Percentiles rank a stretch among this genome's conserved stretches.
phyloP scores from a whole-genome alignment of 163 green algal genomes.

The Chlamydomonas reinhardtii region DNA sequence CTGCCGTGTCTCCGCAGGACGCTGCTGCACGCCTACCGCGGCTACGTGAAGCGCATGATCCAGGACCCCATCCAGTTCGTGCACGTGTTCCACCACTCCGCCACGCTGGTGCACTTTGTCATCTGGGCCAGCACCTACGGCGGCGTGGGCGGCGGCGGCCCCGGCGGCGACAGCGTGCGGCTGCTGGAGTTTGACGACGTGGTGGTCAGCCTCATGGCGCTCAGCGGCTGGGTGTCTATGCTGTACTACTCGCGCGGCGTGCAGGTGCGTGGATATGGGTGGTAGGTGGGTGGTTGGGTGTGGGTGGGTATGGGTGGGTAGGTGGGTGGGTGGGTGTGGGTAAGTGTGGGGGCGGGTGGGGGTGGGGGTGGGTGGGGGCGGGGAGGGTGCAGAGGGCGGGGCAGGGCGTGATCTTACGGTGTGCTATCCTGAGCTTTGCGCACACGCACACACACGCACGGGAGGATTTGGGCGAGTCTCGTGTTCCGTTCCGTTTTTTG shows the following conservation, averaged over 20 bases:
- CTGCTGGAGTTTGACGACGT: slow-evolving; percentile 70
- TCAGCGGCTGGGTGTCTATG: slow-evolving; percentile 64
- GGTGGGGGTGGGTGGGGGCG: no score
- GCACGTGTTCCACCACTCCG: slow-evolving; percentile 62
- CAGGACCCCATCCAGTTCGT: slow-evolving; percentile 69
- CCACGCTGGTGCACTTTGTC: slow-evolving; percentile 69
- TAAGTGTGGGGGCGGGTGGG: no score
- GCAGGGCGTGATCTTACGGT: no score
- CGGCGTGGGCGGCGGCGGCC: slow-evolving; percentile 28
- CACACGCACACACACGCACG: no score
- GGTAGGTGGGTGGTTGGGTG: neutral
- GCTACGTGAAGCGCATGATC: slow-evolving; percentile 57
- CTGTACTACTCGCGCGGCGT: slow-evolving; percentile 62
- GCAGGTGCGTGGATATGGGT: slow-evolving; percentile 13
- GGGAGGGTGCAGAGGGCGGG: no score
- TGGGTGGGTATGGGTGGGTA: neutral
- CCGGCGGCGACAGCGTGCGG: slow-evolving; percentile 7
- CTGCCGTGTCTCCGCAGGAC: slow-evolving; percentile 3
- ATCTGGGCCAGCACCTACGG: slow-evolving; percentile 53
- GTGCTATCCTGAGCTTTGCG: no score
- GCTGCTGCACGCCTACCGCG: slow-evolving; percentile 50
- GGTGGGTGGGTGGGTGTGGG: neutral
- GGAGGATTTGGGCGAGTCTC: no score
- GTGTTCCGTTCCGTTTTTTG: no score
- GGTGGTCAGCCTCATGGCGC: slow-evolving; percentile 64